Base-by-base conservation (phyloP, 1,284 basidiomycete genomes). In the Apiotrichum veenhuisii region DNA sequence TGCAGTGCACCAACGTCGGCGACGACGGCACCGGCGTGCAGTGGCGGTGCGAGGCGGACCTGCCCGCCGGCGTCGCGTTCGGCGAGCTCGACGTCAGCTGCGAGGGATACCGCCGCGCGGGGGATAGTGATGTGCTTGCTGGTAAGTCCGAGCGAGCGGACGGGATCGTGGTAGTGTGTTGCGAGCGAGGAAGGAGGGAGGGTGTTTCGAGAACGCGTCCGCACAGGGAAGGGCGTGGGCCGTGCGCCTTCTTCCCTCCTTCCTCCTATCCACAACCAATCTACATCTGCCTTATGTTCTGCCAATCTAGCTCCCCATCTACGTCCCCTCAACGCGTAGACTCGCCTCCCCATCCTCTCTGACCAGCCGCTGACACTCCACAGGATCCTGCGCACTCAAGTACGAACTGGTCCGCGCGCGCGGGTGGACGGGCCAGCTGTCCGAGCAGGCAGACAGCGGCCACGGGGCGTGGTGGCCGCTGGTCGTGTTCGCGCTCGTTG, bases 1-100 rank as follows among this genome's bases (percentile, higher is more conserved):
- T 96, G 27, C 85, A 89, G 62, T 97, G 92, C 73, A 80, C 80
- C 46, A 89, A 87, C 62, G 79, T 87, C 47, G 91, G 92, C 38
- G 87, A 88, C 10, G 77, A 78, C 59, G 90, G 87, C 2, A 78
- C 82, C 1, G 71, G 70, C 1, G 83, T 91, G 5, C 89, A 93
- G 67, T 94, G 91, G 91, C 88, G 86, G 86, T 97, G 93, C 73
- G 85, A 91, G 71, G 89, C 92, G 9, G 92, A 97, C 70, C 79
- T 97, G 11, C 92, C 92, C 3, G 84, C 85, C 43, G 80, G 84
- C 3, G 72, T 94, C 53, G 80, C 89, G 17, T 86, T 97, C 58
- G 93, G 93, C 10, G 81, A 84, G 55, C 85, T 95, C 0, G 82
- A 85, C 59, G 87, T 97, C 1, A 86, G 84, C 22, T 97, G 93